phyloP scores from a whole-genome alignment of 768 basidiomycete genomes.

The Leccinellum albellum region DNA sequence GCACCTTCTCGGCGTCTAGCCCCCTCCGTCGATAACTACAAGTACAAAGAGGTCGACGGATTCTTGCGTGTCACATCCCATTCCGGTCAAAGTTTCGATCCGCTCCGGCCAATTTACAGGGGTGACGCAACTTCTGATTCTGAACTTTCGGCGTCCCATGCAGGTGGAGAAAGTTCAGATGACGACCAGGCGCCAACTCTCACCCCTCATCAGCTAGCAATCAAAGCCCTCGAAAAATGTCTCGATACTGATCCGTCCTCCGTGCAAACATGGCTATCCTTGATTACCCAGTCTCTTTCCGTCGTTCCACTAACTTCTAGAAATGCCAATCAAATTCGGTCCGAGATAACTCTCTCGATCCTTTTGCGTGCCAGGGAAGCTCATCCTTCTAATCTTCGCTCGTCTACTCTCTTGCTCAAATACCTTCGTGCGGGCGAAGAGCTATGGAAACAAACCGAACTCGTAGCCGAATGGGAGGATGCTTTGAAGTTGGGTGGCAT shows the following conservation, averaged over 20 bases:
- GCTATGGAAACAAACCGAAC: constrained; percentile 56
- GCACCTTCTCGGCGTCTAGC: constrained; percentile 48
- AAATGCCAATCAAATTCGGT: constrained; percentile 62
- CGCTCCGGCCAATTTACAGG: constrained; percentile 50
- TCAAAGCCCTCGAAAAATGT: constrained; percentile 56
- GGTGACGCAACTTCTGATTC: constrained; percentile 31
- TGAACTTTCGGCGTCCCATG: constrained; percentile 31
- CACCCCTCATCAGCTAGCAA: constrained; percentile 54
- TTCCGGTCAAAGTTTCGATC: constrained; percentile 29
- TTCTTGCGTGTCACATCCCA: constrained; percentile 57
- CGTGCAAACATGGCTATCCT: constrained; percentile 55
- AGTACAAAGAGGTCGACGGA: constrained; percentile 63
- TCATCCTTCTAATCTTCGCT: constrained; percentile 48
- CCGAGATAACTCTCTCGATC: constrained; percentile 68
- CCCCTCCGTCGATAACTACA: constrained; percentile 35
- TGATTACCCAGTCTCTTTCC: constrained; percentile 61
- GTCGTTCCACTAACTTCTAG: constrained; percentile 61
- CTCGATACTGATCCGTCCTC: constrained; percentile 51
- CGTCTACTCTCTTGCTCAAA: constrained; percentile 50
- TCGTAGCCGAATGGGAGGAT: constrained; percentile 65
- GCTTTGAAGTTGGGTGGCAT: constrained; percentile 50
- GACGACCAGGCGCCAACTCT: constrained; percentile 33
- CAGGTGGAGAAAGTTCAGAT: constrained; percentile 34
- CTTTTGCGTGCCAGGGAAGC: constrained; percentile 60
- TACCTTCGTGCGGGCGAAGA: constrained; percentile 74